Conservation (phyloP, 345 rosid species). For the Lepidium aucheri region DNA sequence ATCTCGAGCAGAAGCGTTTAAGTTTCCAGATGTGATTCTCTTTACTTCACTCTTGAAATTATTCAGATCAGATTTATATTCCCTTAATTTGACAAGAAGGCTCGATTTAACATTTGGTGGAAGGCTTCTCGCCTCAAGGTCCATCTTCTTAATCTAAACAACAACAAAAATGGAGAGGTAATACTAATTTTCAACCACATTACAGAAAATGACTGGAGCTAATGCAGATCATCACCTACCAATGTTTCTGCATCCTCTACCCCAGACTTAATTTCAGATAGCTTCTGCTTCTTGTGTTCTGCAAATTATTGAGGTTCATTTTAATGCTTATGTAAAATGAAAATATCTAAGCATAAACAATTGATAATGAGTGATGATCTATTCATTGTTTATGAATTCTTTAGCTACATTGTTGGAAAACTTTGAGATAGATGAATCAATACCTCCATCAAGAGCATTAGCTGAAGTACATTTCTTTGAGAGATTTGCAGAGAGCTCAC, state of each 20-base stretch:
- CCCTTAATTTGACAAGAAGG: constrained; percentile 70
- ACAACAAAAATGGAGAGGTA: neutral
- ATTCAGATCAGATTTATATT: constrained; percentile 75
- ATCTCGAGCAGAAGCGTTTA: constrained; percentile 48
- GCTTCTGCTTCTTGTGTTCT: constrained; percentile 75
- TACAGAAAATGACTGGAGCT: neutral
- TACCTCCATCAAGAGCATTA: constrained; percentile 43
- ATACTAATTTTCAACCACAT: neutral
- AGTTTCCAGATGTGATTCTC: constrained; percentile 46
- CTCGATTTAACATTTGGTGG: constrained; percentile 55
- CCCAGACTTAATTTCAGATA: constrained; percentile 54
- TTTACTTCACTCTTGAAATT: constrained; percentile 62
- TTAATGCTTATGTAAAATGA: neutral
- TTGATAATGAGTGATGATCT: neutral
- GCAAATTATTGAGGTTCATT: constrained; percentile 7
- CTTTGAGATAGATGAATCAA: no score
- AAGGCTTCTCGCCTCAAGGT: constrained; percentile 66
- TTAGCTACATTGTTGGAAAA: no score
- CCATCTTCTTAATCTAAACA: constrained; percentile 54
- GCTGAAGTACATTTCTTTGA: constrained; percentile 42
- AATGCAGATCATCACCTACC: constrained; percentile 27
- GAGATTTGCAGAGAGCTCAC: constrained; percentile 50
- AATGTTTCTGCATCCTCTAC: constrained; percentile 68
- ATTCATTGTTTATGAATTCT: no score
- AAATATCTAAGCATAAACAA: neutral